Conservation (phyloP, 257 asterid species). For the Rhazya stricta region DNA sequence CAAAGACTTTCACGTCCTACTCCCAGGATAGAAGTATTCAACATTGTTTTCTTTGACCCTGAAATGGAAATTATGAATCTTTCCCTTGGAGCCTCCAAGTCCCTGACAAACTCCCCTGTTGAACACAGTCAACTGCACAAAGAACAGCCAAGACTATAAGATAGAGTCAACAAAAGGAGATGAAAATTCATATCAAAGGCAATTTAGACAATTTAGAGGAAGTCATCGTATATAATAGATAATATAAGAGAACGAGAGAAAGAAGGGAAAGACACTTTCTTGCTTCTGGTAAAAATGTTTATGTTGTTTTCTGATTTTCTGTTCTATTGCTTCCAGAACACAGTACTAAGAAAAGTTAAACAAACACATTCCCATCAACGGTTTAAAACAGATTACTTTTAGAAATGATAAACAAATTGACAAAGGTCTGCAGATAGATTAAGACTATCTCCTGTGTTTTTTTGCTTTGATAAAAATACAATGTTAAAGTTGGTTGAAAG, state of each 20-base stretch:
- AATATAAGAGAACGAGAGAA: too few relatives aligned
- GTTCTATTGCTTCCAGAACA: not conserved
- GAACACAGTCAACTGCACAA: slow-evolving; percentile 57
- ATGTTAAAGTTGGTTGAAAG: too few relatives aligned
- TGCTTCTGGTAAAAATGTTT: too few relatives aligned
- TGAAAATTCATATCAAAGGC: not conserved
- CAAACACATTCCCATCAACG: not conserved
- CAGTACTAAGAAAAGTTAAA: not conserved
- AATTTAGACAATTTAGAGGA: not conserved
- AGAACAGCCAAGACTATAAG: not conserved
- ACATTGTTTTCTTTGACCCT: slow-evolving; percentile 65
- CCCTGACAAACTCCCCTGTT: slow-evolving; percentile 47
- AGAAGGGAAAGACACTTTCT: too few relatives aligned
- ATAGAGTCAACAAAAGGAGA: not conserved
- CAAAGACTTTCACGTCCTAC: slow-evolving; percentile 25
- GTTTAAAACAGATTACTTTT: not conserved
- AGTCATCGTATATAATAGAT: not conserved
- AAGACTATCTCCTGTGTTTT: not conserved
- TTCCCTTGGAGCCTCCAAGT: slow-evolving; percentile 38
- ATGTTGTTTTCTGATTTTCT: not conserved
- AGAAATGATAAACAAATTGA: not conserved
- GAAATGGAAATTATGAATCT: slow-evolving; percentile 64
- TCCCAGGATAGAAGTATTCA: slow-evolving; percentile 82
- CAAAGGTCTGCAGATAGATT: not conserved
- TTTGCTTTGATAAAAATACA: too few relatives aligned